Conservation (phyloP, 2,329 filamentous ascomycete genomes). For the Scopulariopsis brevicaulis region DNA sequence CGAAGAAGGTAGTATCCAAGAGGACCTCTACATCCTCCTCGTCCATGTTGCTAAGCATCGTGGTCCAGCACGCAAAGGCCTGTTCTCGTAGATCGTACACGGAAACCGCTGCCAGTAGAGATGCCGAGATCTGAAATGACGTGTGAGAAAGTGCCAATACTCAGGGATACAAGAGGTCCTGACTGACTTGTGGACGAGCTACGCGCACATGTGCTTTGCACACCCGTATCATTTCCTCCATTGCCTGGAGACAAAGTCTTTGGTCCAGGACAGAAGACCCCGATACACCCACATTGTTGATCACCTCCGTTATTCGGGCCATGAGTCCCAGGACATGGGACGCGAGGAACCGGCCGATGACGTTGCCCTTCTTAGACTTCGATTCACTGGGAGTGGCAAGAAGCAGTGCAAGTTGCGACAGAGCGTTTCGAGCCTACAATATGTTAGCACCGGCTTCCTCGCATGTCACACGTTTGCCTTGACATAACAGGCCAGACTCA, state of each 20-base stretch:
- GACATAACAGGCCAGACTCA: constrained; percentile 24
- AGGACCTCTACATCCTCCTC: constrained; percentile 70
- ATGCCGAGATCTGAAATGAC: constrained; percentile 77
- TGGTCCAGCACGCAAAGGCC: constrained; percentile 76
- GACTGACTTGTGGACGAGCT: constrained; percentile 70
- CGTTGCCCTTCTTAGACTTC: constrained; percentile 38
- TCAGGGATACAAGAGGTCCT: background rate
- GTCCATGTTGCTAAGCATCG: constrained; percentile 63
- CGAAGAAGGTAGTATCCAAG: constrained; percentile 80
- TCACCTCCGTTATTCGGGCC: constrained; percentile 64
- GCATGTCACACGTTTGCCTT: background rate
- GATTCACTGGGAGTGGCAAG: constrained; percentile 25
- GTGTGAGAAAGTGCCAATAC: constrained; percentile 39
- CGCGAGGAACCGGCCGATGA: constrained; percentile 67
- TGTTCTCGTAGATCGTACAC: constrained; percentile 63
- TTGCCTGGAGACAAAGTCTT: constrained; percentile 64
- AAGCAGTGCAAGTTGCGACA: constrained; percentile 32
- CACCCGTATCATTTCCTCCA: constrained; percentile 78
- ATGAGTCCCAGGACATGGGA: constrained; percentile 80
- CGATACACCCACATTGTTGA: constrained; percentile 54
- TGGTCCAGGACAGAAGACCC: constrained; percentile 55
- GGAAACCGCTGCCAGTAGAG: constrained; percentile 72
- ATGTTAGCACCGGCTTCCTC: constrained; percentile 13
- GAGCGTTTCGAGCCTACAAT: constrained; percentile 31
- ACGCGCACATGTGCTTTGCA: constrained; percentile 63